phyloP scores from a whole-genome alignment of 1,284 basidiomycete genomes.

The Tilletia setariae region DNA sequence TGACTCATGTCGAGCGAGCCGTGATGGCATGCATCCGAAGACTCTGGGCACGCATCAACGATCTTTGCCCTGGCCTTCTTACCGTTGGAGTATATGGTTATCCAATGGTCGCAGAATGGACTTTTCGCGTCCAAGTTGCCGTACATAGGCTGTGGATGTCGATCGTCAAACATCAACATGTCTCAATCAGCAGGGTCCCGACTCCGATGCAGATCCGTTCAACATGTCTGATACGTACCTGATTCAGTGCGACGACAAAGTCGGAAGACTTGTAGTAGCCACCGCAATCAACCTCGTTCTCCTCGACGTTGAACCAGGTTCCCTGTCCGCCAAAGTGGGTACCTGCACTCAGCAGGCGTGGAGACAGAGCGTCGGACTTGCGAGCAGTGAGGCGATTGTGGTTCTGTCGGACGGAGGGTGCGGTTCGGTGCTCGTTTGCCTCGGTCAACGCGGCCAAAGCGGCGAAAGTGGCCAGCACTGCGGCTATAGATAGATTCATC shows the following conservation, averaged over 20 bases:
- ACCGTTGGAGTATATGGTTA: slow-evolving; percentile 22
- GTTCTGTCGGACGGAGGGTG: too few species aligned
- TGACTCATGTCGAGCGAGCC: slow-evolving; percentile 21
- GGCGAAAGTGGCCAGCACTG: too few species aligned
- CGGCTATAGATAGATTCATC: too few species aligned
- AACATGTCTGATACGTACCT: too few species aligned
- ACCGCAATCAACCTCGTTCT: slow-evolving; percentile 17
- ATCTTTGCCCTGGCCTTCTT: slow-evolving; percentile 21
- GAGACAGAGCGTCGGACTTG: too few species aligned
- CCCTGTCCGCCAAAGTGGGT: background rate
- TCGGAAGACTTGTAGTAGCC: slow-evolving; percentile 15
- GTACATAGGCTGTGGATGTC: slow-evolving; percentile 2
- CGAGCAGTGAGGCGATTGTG: too few species aligned
- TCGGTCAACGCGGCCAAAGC: too few species aligned
- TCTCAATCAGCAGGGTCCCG: too few species aligned
- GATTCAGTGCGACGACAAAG: slow-evolving; percentile 22
- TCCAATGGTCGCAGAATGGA: slow-evolving; percentile 20
- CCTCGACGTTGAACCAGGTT: slow-evolving; percentile 7
- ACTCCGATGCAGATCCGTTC: too few species aligned
- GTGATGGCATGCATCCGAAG: slow-evolving; percentile 7
- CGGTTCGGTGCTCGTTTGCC: too few species aligned
- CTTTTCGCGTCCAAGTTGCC: slow-evolving; percentile 3
- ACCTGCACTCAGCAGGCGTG: too few species aligned
- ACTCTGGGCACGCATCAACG: slow-evolving; percentile 21
- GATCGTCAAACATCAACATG: too few species aligned